phyloP scores from a whole-genome alignment of 371 early-diverging fungal genomes.

The Basidiobolus meristosporus region DNA sequence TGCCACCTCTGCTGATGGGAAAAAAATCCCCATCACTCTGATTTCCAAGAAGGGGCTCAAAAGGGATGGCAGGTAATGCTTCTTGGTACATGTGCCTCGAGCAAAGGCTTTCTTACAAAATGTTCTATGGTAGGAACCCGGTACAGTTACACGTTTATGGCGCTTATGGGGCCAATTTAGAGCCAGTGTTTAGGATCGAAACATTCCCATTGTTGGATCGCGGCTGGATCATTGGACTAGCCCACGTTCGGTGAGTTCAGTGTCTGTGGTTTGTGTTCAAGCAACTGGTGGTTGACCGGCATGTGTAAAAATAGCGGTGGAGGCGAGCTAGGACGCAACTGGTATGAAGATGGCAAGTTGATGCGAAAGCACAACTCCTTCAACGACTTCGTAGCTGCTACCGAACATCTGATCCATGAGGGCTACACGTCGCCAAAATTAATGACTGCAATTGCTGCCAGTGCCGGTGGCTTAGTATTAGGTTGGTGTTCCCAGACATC shows the following conservation, averaged over 20 bases:
- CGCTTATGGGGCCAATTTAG: slow-evolving; percentile 62
- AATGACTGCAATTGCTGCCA: slow-evolving; percentile 43
- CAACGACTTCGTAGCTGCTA: slow-evolving; percentile 24
- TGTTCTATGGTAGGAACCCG: slow-evolving; percentile 24
- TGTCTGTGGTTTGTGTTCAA: not conserved
- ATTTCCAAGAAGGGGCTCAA: slow-evolving; percentile 26
- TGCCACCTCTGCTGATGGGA: slow-evolving; percentile 10
- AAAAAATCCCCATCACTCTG: slow-evolving; percentile 44
- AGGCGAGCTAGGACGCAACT: slow-evolving; percentile 23
- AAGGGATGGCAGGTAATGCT: slow-evolving; percentile 18
- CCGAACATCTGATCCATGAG: slow-evolving; percentile 14
- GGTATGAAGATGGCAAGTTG: slow-evolving; percentile 17
- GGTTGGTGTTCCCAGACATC: slow-evolving; percentile 9
- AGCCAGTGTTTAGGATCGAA: slow-evolving; percentile 65
- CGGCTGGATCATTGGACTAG: slow-evolving; percentile 65
- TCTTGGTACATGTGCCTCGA: too few species aligned
- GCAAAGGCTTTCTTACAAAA: slow-evolving; percentile 7
- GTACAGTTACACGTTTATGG: slow-evolving; percentile 62
- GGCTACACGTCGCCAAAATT: slow-evolving; percentile 16
- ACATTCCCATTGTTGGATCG: slow-evolving; percentile 52
- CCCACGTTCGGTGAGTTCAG: slow-evolving; percentile 50
- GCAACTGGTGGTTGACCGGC: slow-evolving; percentile 77
- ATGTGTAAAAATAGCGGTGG: slow-evolving; percentile 41
- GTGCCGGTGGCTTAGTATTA: slow-evolving; percentile 61
- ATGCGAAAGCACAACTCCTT: slow-evolving; percentile 20